Conservation (phyloP, 805 yeast genomes). For the Ogataea haglerorum region DNA sequence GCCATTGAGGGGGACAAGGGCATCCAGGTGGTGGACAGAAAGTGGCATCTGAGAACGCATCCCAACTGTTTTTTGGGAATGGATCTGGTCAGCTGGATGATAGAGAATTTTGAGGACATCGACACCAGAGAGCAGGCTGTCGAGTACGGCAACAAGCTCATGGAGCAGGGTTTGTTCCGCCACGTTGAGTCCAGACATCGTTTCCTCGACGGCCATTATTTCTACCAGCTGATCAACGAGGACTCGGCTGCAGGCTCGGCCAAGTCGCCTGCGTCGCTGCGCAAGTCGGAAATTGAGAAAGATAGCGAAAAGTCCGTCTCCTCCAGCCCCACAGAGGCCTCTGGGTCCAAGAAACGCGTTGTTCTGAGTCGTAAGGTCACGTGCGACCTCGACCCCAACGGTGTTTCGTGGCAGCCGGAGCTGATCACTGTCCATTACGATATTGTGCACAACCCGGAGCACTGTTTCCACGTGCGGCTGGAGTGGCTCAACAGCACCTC, state of each 20-base stretch:
- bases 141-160: slow-evolving; percentile 69
- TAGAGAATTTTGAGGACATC: slow-evolving; percentile 74
- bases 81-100: slow-evolving; percentile 82
- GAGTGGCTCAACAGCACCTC: slow-evolving; percentile 95
- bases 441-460: slow-evolving; percentile 88
- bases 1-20: slow-evolving; percentile 68
- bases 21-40: slow-evolving; percentile 66
- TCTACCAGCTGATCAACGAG: slow-evolving; percentile 67
- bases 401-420: slow-evolving; percentile 74
- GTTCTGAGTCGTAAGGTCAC: slow-evolving; percentile 63
- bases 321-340: neutral
- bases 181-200: slow-evolving; percentile 84
- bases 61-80: slow-evolving; percentile 78
- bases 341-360: slow-evolving; percentile 30
- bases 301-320: neutral
- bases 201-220: slow-evolving; percentile 89
- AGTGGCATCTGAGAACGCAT: slow-evolving; percentile 88
- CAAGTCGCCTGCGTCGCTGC: slow-evolving; percentile 14
- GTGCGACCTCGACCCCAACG: slow-evolving; percentile 71
- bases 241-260: slow-evolving; percentile 29
- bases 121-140: slow-evolving; percentile 81
- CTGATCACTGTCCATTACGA: slow-evolving; percentile 83
- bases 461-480: slow-evolving; percentile 83
- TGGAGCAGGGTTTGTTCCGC: slow-evolving; percentile 67
- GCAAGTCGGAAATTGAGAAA: slow-evolving; percentile 10